Evolutionary conservation across 2,329 filamentous ascomycete genomes (phyloP), one percentile per base, ranked within the genome.

Genomic region (Lachnellula subtilissima): DNA sequence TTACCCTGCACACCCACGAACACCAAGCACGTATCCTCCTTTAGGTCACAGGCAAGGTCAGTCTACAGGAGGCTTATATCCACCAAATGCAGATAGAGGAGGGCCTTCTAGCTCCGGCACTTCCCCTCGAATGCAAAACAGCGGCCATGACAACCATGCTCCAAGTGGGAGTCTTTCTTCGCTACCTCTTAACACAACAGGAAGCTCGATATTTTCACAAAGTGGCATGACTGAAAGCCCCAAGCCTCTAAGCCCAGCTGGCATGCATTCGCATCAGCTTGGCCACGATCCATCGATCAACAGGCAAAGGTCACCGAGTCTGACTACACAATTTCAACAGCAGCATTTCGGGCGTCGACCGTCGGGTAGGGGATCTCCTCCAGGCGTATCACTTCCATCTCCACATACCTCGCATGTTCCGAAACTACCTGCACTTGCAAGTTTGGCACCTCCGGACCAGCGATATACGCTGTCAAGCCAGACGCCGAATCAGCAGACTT

Each of bases 151-250:
- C 51, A 71, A 68, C 15, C 79, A 81, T 58, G 77, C 78, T 14
- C 70, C 76, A 3, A 78, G 75, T 54, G 75, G 78, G 11, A 81
- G 76, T 64, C 72, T 79, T 36, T 77, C 78, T 3, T 78, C 78
- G 14, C 64, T 78, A 51, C 75, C 78, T 7, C 68, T 78, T 28
- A 73, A 73, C 52, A 72, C 74, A 43, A 74, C 74, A 50, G 54
- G 72, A 65, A 59, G 64, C 61, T 62, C 76, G 17, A 80, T 91
- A 61, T 95, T 90, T 69, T 81, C 84, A 8, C 85, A 91, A 61
- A 81, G 82, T 52, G 73, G 74, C 53, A 88, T 96, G 76, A 94
- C 88, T 3, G 91, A 96, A 71, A 95, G 89, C 62, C 91, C 91
- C 0, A 95, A 92, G 68, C 87, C 91, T 4, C 76, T 96, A 42